Conservation (phyloP, 805 yeast genomes). For the Candida stauntonica region DNA sequence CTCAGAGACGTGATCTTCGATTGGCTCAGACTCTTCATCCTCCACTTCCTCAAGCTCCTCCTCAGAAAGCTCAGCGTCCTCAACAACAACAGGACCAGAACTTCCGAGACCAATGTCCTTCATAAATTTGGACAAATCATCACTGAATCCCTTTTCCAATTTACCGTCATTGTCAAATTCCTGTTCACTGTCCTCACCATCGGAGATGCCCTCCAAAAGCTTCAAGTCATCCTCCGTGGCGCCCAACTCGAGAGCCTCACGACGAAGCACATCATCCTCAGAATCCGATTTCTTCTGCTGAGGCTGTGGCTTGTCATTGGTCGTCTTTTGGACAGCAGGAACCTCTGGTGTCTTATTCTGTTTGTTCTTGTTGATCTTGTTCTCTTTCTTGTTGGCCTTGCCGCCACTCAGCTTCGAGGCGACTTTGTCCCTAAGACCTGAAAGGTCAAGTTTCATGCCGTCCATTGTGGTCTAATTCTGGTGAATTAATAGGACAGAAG, state of each 20-base stretch:
- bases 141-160: constrained; percentile 37
- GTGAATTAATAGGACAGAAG: not conserved
- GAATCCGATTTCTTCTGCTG: constrained; percentile 1
- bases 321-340: too few relatives aligned
- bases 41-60: constrained; percentile 36
- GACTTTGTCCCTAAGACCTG: constrained; percentile 63
- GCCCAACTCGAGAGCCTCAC: constrained; percentile 77
- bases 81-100: constrained; percentile 32
- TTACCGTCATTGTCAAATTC: constrained; percentile 33
- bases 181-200: constrained; percentile 38
- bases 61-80: constrained; percentile 37
- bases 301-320: constrained; percentile 11
- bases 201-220: constrained; percentile 53
- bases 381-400: constrained; percentile 22
- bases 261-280: constrained; percentile 37
- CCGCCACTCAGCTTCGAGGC: constrained; percentile 42
- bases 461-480: constrained; percentile 16
- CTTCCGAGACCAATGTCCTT: constrained; percentile 60
- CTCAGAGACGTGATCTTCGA: constrained; percentile 28
- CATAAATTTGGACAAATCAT: constrained; percentile 60
- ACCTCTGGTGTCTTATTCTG: not conserved
- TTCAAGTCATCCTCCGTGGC: constrained; percentile 82
- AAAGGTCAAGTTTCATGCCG: constrained; percentile 28
- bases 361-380: constrained; percentile 20
- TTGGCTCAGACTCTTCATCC: constrained; percentile 26